Evolutionary conservation across 805 yeast species (phyloP).

Genomic region (Saccharomycopsis capsularis): DNA sequence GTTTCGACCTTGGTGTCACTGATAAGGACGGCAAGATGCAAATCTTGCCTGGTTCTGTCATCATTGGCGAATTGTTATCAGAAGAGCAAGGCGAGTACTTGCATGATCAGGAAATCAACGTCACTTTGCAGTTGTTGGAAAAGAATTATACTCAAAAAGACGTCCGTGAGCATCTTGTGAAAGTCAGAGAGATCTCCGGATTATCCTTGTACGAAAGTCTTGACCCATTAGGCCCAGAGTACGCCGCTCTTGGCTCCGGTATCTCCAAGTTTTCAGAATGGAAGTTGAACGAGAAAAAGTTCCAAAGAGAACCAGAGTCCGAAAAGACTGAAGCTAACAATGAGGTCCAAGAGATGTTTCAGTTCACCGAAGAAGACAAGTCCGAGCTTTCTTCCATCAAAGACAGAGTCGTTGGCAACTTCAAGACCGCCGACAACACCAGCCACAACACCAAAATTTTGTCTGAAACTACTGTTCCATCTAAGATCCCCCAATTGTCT

Average conservation of each 20-base stretch:
- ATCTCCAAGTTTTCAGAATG: slow-evolving; percentile 8
- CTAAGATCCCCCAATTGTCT: slow-evolving; percentile 29
- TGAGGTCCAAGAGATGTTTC: slow-evolving; percentile 23
- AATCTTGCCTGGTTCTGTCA: slow-evolving; percentile 28
- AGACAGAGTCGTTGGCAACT: slow-evolving; percentile 28
- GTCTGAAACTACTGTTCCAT: slow-evolving; percentile 1
- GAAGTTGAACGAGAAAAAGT: slow-evolving; percentile 6
- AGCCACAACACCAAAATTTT: slow-evolving; percentile 19
- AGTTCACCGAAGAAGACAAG: slow-evolving; percentile 4
- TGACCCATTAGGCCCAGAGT: slow-evolving; percentile 29
- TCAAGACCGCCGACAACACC: slow-evolving; percentile 31
- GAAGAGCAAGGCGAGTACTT: slow-evolving; percentile 24
- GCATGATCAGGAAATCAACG: slow-evolving; percentile 14
- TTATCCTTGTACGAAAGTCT: slow-evolving; percentile 42
- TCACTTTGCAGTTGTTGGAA: slow-evolving; percentile 42
- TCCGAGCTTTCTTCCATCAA: slow-evolving; percentile 20
- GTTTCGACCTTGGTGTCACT: slow-evolving; percentile 41
- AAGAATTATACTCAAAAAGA: slow-evolving; percentile 49
- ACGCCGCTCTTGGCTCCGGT: slow-evolving; percentile 15
- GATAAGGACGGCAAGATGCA: slow-evolving; percentile 34
- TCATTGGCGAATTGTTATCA: slow-evolving; percentile 27
- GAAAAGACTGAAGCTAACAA: slow-evolving; percentile 14
- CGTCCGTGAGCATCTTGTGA: slow-evolving; percentile 55
- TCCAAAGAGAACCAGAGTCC: slow-evolving; percentile 8
- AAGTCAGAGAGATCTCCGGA: slow-evolving; percentile 55